Evolutionary conservation across 2,329 filamentous ascomycete species (phyloP).

Genomic region (Venturia nashicola): DNA sequence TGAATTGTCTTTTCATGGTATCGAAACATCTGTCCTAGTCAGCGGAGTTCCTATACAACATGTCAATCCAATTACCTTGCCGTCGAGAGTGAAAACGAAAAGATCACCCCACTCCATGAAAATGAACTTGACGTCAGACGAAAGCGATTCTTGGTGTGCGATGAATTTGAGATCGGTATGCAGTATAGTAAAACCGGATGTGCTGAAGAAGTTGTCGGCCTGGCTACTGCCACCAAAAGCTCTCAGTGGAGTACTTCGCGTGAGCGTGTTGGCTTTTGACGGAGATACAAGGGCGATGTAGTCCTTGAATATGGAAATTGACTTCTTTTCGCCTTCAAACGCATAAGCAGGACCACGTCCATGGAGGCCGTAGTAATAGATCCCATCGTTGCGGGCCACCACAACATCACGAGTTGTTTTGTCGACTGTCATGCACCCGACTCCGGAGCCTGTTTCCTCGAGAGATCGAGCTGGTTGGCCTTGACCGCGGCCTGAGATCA

Average conservation of each 20-base stretch:
- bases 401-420: slow-evolving; percentile 70
- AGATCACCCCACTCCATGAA: slow-evolving; percentile 86
- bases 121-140: slow-evolving; percentile 66
- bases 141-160: slow-evolving; percentile 74
- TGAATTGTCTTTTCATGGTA: slow-evolving; percentile 87
- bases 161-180: slow-evolving; percentile 85
- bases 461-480: slow-evolving; percentile 78
- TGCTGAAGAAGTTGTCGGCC: slow-evolving; percentile 70
- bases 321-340: slow-evolving; percentile 81
- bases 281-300: slow-evolving; percentile 83
- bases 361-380: slow-evolving; percentile 82
- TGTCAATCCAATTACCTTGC: slow-evolving; percentile 51
- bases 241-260: slow-evolving; percentile 39
- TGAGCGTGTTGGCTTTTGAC: slow-evolving; percentile 43
- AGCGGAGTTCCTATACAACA: not conserved
- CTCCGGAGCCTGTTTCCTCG: slow-evolving; percentile 78
- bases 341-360: slow-evolving; percentile 80
- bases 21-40: slow-evolving; percentile 50
- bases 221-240: slow-evolving; percentile 58
- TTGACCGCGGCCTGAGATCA: slow-evolving; percentile 79
- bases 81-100: slow-evolving; percentile 81
- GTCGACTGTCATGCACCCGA: slow-evolving; percentile 92
- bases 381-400: slow-evolving; percentile 86
- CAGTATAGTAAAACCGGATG: slow-evolving; percentile 80
- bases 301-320: slow-evolving; percentile 66